These are phyloP conservation scores for Metschnikowia lochheadii DNA, from an alignment of 805 yeast genomes.

Conservation along the genomic window DNA sequence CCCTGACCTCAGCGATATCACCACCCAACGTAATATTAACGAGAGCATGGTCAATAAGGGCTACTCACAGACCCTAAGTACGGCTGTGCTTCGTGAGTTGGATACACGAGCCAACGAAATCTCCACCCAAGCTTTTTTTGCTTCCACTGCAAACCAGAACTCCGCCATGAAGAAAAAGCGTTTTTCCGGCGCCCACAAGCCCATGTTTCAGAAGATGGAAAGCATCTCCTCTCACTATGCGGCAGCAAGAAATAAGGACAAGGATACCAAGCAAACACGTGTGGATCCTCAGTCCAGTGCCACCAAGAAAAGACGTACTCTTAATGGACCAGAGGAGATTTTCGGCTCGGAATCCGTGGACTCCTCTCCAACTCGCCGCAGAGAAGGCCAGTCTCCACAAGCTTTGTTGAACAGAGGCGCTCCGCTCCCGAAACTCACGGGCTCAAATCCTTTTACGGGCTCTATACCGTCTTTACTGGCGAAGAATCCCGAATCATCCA, in stretches of 20 bases:
- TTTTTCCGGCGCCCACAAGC: constrained; percentile 31
- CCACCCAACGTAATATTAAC: constrained; percentile 7
- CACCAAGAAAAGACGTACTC: constrained; percentile 35
- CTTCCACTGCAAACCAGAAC: constrained; percentile 1
- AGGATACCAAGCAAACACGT: constrained; percentile 26
- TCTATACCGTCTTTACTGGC: constrained; percentile 4
- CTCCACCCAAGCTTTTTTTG: constrained; percentile 7
- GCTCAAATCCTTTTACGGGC: constrained; percentile 7
- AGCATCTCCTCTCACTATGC: constrained; percentile 48
- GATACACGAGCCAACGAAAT: constrained; percentile 19
- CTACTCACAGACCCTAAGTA: constrained; percentile 18
- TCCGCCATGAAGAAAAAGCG: constrained; percentile 19
- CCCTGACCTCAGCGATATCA: constrained; percentile 15
- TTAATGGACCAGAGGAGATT: constrained; percentile 40
- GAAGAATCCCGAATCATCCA: background rate
- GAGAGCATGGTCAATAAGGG: constrained; percentile 17
- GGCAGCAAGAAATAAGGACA: constrained; percentile 36
- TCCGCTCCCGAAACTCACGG: constrained; percentile 1
- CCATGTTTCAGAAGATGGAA: constrained; percentile 42
- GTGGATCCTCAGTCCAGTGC: constrained; percentile 15
- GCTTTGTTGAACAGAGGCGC: background rate
- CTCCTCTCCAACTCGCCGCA: constrained; percentile 14
- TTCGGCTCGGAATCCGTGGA: constrained; percentile 12
- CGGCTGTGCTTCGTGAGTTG: constrained; percentile 15
- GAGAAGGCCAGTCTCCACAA: constrained; percentile 2